A percentile compares a stretch with the other conserved stretches of the same genome.
These are phyloP conservation scores for Recurvomyces mirabilis DNA, from an alignment of 495 filamentous ascomycete genomes.

Conservation along the genomic window DNA sequence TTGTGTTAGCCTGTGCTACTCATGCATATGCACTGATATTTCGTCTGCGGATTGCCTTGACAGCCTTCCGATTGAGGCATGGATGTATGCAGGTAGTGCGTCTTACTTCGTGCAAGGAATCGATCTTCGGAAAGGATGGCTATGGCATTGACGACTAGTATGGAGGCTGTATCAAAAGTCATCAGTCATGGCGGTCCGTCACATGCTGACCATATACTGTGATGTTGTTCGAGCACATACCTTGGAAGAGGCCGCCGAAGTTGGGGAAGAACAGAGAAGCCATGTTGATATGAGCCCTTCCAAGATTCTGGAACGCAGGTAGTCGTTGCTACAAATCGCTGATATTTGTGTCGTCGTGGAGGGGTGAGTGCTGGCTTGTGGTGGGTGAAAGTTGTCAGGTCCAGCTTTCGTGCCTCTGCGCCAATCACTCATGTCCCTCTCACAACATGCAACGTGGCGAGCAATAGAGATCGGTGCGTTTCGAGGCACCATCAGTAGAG, in stretches of 20 bases:
- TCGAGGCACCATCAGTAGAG: too few relatives aligned
- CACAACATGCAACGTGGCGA: conserved; percentile 8
- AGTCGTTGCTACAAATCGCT: too few relatives aligned
- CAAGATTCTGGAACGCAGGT: too few relatives aligned
- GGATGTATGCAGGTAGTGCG: too few relatives aligned
- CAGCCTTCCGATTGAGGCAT: too few relatives aligned
- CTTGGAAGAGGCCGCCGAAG: conserved; percentile 61
- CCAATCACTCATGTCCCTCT: conserved; percentile 11
- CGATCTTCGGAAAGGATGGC: conserved; percentile 95
- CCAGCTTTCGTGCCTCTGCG: background rate
- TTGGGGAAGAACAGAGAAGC: conserved; percentile 48
- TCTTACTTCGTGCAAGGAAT: conserved; percentile 92
- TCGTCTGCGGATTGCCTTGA: too few relatives aligned
- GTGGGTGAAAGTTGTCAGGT: conserved; percentile 8
- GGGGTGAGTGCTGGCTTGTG: background rate
- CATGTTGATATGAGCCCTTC: conserved; percentile 4
- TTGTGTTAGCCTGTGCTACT: conserved; percentile 30
- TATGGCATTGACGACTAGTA: conserved; percentile 88
- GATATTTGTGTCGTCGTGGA: too few relatives aligned
- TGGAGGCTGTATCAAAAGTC: conserved; percentile 44
- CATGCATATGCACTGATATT: too few relatives aligned
- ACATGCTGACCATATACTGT: too few relatives aligned
- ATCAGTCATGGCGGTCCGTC: background rate
- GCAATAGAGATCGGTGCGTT: conserved; percentile 8
- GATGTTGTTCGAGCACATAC: too few relatives aligned